A percentile compares a stretch with the other conserved stretches of the same genome.
Conservation (phyloP, 2,329 filamentous ascomycete genomes). For the Tolypocladium nubicola region DNA sequence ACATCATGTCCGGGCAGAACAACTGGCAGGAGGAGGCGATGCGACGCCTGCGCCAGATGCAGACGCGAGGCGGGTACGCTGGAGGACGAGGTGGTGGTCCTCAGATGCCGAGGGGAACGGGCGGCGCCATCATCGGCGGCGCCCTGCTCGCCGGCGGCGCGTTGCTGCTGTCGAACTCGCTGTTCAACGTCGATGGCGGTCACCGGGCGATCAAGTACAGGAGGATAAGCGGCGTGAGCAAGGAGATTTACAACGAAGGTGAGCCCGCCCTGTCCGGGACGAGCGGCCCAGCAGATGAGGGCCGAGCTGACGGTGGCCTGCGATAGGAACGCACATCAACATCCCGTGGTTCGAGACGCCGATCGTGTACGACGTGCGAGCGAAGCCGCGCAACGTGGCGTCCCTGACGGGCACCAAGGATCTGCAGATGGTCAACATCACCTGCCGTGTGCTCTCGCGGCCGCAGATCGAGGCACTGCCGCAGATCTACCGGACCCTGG, state of each 20-base stretch:
- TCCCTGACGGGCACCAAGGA: slow-evolving; percentile 98
- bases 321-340: slow-evolving; percentile 77
- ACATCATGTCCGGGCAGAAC: slow-evolving; percentile 22
- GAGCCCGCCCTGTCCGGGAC: slow-evolving; percentile 10
- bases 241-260: slow-evolving; percentile 96
- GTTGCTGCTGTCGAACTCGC: slow-evolving; percentile 45
- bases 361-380: slow-evolving; percentile 94
- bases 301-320: slow-evolving; percentile 4
- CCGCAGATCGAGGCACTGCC: slow-evolving; percentile 82
- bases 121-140: slow-evolving; percentile 28
- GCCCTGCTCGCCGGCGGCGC: slow-evolving; percentile 37
- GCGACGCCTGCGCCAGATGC: slow-evolving; percentile 38
- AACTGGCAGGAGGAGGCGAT: slow-evolving; percentile 40
- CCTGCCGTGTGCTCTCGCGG: slow-evolving; percentile 93
- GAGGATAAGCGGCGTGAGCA: slow-evolving; percentile 81
- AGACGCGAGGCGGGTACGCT: slow-evolving; percentile 29
- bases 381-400: slow-evolving; percentile 91
- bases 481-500: slow-evolving; percentile 93
- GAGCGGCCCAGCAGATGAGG: neutral
- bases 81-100: slow-evolving; percentile 32
- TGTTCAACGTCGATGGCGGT: slow-evolving; percentile 89
- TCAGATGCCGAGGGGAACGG: slow-evolving; percentile 27
- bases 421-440: slow-evolving; percentile 99
- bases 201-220: slow-evolving; percentile 99
- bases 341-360: slow-evolving; percentile 98